Evolutionary conservation across 148 eudicot genomes (phyloP), one percentile per base, ranked within the genome.

Genomic region (Dianthus caryophyllus): DNA sequence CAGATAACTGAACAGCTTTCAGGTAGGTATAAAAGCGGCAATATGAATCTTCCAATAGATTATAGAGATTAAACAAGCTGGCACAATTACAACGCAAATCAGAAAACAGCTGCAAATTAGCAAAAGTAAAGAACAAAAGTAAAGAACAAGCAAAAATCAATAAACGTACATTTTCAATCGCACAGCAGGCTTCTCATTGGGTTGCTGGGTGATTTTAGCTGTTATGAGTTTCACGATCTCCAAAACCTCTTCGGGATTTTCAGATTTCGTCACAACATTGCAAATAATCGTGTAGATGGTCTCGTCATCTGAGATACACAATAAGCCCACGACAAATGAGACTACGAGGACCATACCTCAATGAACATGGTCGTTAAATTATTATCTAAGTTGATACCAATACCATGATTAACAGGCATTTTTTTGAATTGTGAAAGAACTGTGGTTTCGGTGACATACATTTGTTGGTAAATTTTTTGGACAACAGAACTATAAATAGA

Each of bases 1-100:
- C 74, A 50, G 96, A 87, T 72, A 94, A 69, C 58, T 88, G 79
- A 66, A 94, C 93, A 71, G 97, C 93, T 78, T 86, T 86, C 96
- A 94, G 77, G 76, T 88, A 94, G 53, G 86, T 97, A 77, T 76
- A 81, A 80, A 82, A 90, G 38, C 80, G 86, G 77, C 93, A 71
- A 65, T 88, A 83, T 38, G 88, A 83, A 65, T 79, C 80, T 73
- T 90, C 97, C 80, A 94, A 74, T 47, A 94, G 78, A 74, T 94
- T 94, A 73, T 88, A 94, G 51, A 94, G 87, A 70, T 86, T 94
- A 76, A 90, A 86, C 89, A 94, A 79, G 77, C 99, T 94, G 86
- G 49, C n/a, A 75, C 6, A 65, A 16, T 36, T 8, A 71, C n/a
- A 62, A 16, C 21, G 48, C 26, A 57, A 7, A 27, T 59, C n/a